Evolutionary conservation across 495 filamentous ascomycete genomes (phyloP), one percentile per base, ranked within the genome.

Genomic region (Penicillium roqueforti): DNA sequence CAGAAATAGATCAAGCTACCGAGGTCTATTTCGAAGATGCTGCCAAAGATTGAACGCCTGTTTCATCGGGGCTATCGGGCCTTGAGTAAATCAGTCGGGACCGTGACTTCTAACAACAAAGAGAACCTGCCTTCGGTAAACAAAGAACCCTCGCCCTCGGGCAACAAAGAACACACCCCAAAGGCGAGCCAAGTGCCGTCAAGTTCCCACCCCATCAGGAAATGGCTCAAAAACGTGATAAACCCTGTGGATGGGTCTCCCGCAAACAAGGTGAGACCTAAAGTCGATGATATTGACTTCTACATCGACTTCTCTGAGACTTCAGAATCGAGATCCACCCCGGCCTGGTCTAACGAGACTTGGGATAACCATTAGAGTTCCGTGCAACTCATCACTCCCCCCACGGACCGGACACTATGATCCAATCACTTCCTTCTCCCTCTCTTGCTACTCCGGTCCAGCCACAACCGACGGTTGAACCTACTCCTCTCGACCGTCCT

Each of bases 1-100:
- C 11, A 47, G 16, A 39, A 29, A 40, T 50, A 50, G 47, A 40
- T 47, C 44, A n/a, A 34, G 29, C 25, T 29, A 20, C 47, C n/a
- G 16, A 29, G 23, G 23, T 28, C 14, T 13, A 9, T 31, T 18
- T 29, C 14, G 5, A 40, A 40, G 19, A 14, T 40, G 16, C 47
- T 39, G 22, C 9, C 7, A 39, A 11, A 26, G 8, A 14, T 8
- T 4, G 39, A 29, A 8, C 16, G n/a, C 8, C 47, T 39, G 3
- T 28, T 39, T 39, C n/a, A 22, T 14, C n/a, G 22, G 3, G 1
- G 8, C 23, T 11, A 7, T 29, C 34, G 23, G n/a, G 22, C 16
- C 36, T 29, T 8, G 10, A 41, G 20, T 31, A 3, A 7, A 14
- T 6, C 25, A 8, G 16, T 3, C 4, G 11, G 40, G 14, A 20